These are phyloP conservation scores for Nakaseomyces nivariensis DNA, from an alignment of 1,139 yeast genomes.

Conservation along the genomic window DNA sequence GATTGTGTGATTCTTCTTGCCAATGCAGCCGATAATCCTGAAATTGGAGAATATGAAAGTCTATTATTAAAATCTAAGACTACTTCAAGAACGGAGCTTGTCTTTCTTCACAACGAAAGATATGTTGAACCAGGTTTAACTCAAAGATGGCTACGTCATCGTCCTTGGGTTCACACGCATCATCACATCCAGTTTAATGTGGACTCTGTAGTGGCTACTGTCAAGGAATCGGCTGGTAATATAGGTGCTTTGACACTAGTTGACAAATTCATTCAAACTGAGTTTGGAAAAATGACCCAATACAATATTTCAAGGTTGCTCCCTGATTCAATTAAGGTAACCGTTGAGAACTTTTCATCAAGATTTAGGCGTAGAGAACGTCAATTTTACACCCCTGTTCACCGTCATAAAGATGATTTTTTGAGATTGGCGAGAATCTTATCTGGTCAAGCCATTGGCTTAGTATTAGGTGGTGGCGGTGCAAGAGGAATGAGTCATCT, in stretches of 20 bases:
- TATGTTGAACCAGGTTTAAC: conserved; percentile 81
- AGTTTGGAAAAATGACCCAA: conserved; percentile 26
- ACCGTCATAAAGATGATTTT: conserved; percentile 76
- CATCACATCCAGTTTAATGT: conserved; percentile 62
- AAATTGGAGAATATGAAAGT: conserved; percentile 78
- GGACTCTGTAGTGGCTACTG: conserved; percentile 10
- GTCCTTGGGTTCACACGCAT: conserved; percentile 88
- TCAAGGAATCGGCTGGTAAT: conserved; percentile 10
- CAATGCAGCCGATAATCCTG: conserved; percentile 58
- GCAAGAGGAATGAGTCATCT: conserved; percentile 91
- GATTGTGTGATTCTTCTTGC: conserved; percentile 75
- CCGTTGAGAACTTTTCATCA: conserved; percentile 28
- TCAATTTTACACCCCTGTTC: conserved; percentile 37
- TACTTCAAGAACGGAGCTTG: conserved; percentile 80
- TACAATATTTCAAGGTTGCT: conserved; percentile 24
- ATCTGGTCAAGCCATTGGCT: conserved; percentile 88
- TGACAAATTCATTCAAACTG: conserved; percentile 25
- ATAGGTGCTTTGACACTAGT: conserved; percentile 17
- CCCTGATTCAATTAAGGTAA: conserved; percentile 28
- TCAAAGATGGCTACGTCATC: conserved; percentile 67
- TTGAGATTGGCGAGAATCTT: conserved; percentile 78
- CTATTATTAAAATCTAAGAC: conserved; percentile 66
- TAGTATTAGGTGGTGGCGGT: conserved; percentile 96
- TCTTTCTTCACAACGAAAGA: conserved; percentile 74
- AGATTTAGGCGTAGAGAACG: conserved; percentile 22